Evolutionary conservation across 169 alveolate species (phyloP), one percentile per base, ranked within the genome.

Genomic region (Blepharisma undulans): DNA sequence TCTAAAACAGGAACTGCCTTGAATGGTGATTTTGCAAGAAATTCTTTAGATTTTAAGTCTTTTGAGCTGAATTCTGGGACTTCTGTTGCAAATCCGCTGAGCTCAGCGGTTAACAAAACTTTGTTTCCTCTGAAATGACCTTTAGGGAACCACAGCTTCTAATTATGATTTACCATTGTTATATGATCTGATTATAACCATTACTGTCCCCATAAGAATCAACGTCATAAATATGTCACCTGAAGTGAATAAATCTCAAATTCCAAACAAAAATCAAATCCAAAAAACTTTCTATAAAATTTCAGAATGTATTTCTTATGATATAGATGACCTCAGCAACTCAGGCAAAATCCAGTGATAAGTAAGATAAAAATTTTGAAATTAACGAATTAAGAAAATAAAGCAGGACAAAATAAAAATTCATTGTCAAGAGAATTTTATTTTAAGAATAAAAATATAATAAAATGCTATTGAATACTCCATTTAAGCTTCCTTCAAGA

Each of bases 1-100:
- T 94, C 96, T 21, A 96, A 88, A 84, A 93, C 84, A 71, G 97
- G 98, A 90, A 94, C 90, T 84, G 93, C 93, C 18, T 96, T 93
- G 32, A 94, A 71, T 21, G 97, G 96, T 71, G 93, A 88, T 74
- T 94, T 95, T 48, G 90, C 92, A 29, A 82, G 34, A 88, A 72
- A 92, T 66, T 93, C 93, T 84, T 84, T 84, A 21, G 74, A 36
- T 76, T 84, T 84, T n/a, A 59, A 21, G 22, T n/a, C 36, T 29
- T 30, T 86, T 29, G 7, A 21, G 33, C 48, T 36, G 72, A 74
- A 29, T 22, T 81, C 77, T 29, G 87, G 87, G 25, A 33, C 34
- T 79, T 86, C 91, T 10, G 92, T 16, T 72, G 85, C 71, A 71
- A 94, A 90, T 30, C 89, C 88, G 22, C 91, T 91, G 25, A 92